Evolutionary conservation across 805 yeast species (phyloP).

Genomic region (Lipomyces anomalus): DNA sequence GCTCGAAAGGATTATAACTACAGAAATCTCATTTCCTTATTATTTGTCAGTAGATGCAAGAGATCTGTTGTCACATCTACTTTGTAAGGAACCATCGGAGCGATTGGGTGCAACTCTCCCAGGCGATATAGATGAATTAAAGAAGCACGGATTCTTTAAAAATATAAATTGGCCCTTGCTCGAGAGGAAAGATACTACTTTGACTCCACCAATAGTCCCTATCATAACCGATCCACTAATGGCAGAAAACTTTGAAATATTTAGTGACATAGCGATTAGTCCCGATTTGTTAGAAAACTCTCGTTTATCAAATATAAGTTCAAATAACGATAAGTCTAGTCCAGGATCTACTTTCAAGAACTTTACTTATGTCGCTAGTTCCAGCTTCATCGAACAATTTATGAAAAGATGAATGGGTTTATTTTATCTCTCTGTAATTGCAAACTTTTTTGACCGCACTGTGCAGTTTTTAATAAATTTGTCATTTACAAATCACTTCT

Average conservation of each 20-base stretch:
- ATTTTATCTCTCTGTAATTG: background rate
- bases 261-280: slow-evolving; percentile 54
- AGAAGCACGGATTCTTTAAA: slow-evolving; percentile 69
- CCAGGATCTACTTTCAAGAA: slow-evolving; percentile 12
- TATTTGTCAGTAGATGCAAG: slow-evolving; percentile 76
- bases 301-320: background rate
- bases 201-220: slow-evolving; percentile 76
- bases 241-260: slow-evolving; percentile 80
- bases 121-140: slow-evolving; percentile 47
- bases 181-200: slow-evolving; percentile 42
- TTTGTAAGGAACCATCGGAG: slow-evolving; percentile 64
- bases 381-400: slow-evolving; percentile 20
- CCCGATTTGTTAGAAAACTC: slow-evolving; percentile 23
- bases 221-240: slow-evolving; percentile 70
- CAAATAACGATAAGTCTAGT: background rate
- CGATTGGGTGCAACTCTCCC: slow-evolving; percentile 50
- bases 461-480: too few relatives aligned
- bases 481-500: too few relatives aligned
- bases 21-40: slow-evolving; percentile 63
- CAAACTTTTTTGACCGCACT: background rate
- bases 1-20: slow-evolving; percentile 62
- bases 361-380: slow-evolving; percentile 21
- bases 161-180: slow-evolving; percentile 64
- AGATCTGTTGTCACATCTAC: slow-evolving; percentile 58
- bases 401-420: slow-evolving; percentile 6